Conservation (phyloP, 106 monocot species). For the Dioscorea zingiberensis region DNA sequence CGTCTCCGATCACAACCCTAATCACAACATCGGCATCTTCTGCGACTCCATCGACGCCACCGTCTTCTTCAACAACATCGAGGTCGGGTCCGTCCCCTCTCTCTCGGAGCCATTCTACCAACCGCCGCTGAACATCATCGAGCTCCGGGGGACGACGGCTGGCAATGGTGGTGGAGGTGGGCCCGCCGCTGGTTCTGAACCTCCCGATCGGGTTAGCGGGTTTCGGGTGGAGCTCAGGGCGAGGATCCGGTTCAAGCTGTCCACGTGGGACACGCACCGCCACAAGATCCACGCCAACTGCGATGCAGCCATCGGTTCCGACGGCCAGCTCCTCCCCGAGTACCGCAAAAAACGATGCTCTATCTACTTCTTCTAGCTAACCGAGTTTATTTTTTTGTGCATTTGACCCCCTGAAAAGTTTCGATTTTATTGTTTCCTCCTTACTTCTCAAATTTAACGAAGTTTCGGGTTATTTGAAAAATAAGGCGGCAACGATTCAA, state of each 20-base stretch:
- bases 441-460: no score
- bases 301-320: slow-evolving; percentile 24
- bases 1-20: slow-evolving; percentile 35
- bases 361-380: slow-evolving; percentile 39
- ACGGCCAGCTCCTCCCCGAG: slow-evolving; percentile 35
- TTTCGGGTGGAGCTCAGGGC: slow-evolving; percentile 43
- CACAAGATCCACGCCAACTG: slow-evolving; percentile 52
- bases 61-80: slow-evolving; percentile 16
- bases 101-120: slow-evolving; percentile 23
- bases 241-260: slow-evolving; percentile 35
- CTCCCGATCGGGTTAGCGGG: slow-evolving; percentile 3
- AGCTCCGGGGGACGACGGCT: slow-evolving; percentile 5
- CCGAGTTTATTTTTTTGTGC: no score
- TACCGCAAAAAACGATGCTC: slow-evolving; percentile 26
- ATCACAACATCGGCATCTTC: slow-evolving; percentile 30
- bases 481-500: no score
- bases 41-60: slow-evolving; percentile 22
- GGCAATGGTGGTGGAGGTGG: neutral
- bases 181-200: slow-evolving; percentile 1
- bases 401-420: no score
- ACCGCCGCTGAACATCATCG: slow-evolving; percentile 37
- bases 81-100: neutral
- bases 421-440: no score
- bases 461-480: no score
- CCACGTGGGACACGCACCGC: slow-evolving; percentile 40